Percentiles rank a stretch among this genome's conserved stretches.
phyloP scores from a whole-genome alignment of 202 grass and related monocot genomes.

The Panicum virgatum region DNA sequence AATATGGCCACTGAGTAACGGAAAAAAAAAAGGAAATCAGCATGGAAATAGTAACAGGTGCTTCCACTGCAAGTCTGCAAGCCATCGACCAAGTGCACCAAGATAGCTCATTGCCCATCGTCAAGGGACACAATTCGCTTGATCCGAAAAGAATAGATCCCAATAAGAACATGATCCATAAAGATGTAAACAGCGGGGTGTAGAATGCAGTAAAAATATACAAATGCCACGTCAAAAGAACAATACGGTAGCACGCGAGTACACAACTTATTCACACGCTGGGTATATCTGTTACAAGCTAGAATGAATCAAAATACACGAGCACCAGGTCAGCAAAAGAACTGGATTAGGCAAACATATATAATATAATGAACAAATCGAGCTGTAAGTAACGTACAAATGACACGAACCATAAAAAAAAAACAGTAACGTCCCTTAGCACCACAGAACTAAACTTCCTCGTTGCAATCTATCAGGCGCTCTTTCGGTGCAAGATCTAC shows the following conservation, averaged over 20 bases:
- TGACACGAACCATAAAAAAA: background rate
- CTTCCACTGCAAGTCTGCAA: background rate
- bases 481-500: conserved; percentile 32
- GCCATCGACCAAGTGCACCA: background rate
- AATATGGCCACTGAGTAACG: background rate
- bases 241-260: background rate
- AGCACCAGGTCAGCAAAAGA: conserved; percentile 46
- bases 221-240: conserved; percentile 5
- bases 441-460: background rate
- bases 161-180: background rate
- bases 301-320: conserved; percentile 43
- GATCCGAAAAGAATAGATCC: background rate
- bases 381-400: conserved; percentile 29
- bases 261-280: conserved; percentile 46
- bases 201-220: conserved; percentile 13
- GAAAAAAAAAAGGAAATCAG: background rate
- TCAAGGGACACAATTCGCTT: background rate
- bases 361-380: conserved; percentile 52
- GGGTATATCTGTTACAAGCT: conserved; percentile 43
- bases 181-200: background rate
- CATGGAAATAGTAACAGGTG: background rate
- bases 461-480: background rate
- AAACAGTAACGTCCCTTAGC: background rate
- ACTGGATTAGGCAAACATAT: conserved; percentile 44
- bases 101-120: background rate